These are phyloP conservation scores for Polychaeton citri DNA, from an alignment of 2,329 filamentous ascomycete genomes.

Conservation along the genomic window DNA sequence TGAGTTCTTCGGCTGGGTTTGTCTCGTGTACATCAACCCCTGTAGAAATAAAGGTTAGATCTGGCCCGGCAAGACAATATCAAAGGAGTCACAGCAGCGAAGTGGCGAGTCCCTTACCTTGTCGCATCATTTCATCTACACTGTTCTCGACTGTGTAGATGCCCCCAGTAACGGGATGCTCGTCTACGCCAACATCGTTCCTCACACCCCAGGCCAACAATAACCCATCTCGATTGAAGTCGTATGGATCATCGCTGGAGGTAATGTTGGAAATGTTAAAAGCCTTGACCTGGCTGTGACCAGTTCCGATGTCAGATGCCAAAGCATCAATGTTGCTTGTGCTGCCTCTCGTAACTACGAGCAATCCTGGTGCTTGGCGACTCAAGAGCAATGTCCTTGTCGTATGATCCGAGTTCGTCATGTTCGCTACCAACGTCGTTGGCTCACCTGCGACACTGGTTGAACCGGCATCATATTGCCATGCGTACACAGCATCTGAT, in stretches of 20 bases:
- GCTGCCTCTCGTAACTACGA: conserved; percentile 56
- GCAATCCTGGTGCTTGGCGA: conserved; percentile 36
- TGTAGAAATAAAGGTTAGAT: too few species aligned
- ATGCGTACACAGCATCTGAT: conserved; percentile 45
- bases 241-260: conserved; percentile 21
- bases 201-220: conserved; percentile 54
- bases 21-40: conserved; percentile 50
- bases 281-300: conserved; percentile 54
- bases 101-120: conserved; percentile 2
- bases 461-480: conserved; percentile 42
- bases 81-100: not conserved
- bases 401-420: conserved; percentile 48
- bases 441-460: conserved; percentile 33
- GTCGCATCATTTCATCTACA: conserved; percentile 43
- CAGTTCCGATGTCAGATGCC: conserved; percentile 39
- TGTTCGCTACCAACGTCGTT: conserved; percentile 45
- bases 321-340: conserved; percentile 46
- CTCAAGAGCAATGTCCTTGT: conserved; percentile 56
- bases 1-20: conserved; percentile 63
- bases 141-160: conserved; percentile 56
- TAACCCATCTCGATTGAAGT: conserved; percentile 38
- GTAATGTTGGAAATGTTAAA: conserved; percentile 37
- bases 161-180: conserved; percentile 40
- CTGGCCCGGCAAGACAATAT: not conserved
- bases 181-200: conserved; percentile 59